phyloP scores from a whole-genome alignment of 768 basidiomycete genomes.

The Kwoniella sp. region DNA sequence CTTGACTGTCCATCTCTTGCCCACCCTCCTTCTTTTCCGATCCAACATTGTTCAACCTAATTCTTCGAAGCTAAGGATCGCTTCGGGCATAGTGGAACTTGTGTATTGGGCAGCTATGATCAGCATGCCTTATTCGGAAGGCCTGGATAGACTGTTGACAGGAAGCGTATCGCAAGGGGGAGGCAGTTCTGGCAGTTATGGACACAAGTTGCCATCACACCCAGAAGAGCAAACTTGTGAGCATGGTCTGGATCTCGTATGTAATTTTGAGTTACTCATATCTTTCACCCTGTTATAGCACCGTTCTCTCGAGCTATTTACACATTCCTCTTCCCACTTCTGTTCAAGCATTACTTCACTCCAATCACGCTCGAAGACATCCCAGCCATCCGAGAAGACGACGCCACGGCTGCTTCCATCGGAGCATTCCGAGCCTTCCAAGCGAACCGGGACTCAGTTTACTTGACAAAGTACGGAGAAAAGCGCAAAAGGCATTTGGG shows the following conservation, averaged over 20 bases:
- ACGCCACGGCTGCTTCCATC: conserved; percentile 39
- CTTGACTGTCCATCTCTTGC: conserved; percentile 37
- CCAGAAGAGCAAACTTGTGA: conserved; percentile 49
- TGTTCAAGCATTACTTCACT: conserved; percentile 44
- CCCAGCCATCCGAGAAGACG: conserved; percentile 52
- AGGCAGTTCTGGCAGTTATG: conserved; percentile 37
- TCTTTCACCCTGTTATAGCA: conserved; percentile 21
- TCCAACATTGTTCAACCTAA: conserved; percentile 18
- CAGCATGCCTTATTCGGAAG: conserved; percentile 42
- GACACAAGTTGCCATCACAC: conserved; percentile 34
- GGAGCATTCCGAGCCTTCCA: conserved; percentile 43
- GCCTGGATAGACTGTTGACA: conserved; percentile 38
- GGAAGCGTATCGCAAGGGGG: conserved; percentile 44
- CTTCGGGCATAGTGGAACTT: conserved; percentile 29
- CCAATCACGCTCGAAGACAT: conserved; percentile 47
- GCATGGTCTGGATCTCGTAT: neutral
- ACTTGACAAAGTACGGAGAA: conserved; percentile 34
- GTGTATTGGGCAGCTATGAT: conserved; percentile 41
- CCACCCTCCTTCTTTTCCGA: conserved; percentile 37
- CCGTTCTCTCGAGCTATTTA: conserved; percentile 47
- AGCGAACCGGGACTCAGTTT: conserved; percentile 29
- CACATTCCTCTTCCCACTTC: conserved; percentile 47
- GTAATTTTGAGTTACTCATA: neutral
- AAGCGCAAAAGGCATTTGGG: conserved; percentile 38
- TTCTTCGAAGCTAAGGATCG: conserved; percentile 24